Conservation (phyloP, 495 filamentous ascomycete species). For the Podospora pseudoanserina region DNA sequence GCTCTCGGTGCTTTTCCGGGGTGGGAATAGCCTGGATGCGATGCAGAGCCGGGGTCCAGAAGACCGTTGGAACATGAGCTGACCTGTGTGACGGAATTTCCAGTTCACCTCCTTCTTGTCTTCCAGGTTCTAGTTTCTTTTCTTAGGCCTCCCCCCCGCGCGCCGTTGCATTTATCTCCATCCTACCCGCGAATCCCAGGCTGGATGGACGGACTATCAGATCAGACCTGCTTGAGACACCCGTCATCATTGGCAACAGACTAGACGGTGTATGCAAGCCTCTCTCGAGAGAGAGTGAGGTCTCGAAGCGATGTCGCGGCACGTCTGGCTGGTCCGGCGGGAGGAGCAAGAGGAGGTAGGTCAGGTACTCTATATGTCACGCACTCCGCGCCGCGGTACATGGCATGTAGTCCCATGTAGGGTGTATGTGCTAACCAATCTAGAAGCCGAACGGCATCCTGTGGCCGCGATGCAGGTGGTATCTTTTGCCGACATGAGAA, state of each 20-base stretch:
- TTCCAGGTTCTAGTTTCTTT: neutral
- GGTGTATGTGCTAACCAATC: slow-evolving; percentile 2
- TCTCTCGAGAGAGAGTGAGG: neutral
- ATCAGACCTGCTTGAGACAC: neutral
- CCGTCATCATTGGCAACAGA: too few species aligned
- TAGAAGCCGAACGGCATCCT: neutral
- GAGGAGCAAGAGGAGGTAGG: neutral
- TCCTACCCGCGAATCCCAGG: too few species aligned
- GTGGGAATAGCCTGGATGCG: slow-evolving; percentile 18
- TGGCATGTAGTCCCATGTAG: neutral
- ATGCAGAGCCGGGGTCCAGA: slow-evolving; percentile 18
- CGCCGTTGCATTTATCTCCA: neutral
- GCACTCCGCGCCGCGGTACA: neutral
- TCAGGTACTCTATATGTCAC: slow-evolving; percentile 1
- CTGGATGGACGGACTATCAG: neutral
- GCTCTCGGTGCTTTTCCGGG: slow-evolving; percentile 26
- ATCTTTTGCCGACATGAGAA: slow-evolving; percentile 30
- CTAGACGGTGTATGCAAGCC: neutral
- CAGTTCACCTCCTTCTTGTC: neutral
- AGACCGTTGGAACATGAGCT: slow-evolving; percentile 27
- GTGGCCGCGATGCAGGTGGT: slow-evolving; percentile 21
- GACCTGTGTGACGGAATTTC: slow-evolving; percentile 14
- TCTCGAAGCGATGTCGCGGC: slow-evolving; percentile 7
- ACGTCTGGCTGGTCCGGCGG: neutral
- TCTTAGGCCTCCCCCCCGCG: neutral